Evolutionary conservation across 352 stramenopile species (phyloP).

Genomic region (Phytopythium helicoides): DNA sequence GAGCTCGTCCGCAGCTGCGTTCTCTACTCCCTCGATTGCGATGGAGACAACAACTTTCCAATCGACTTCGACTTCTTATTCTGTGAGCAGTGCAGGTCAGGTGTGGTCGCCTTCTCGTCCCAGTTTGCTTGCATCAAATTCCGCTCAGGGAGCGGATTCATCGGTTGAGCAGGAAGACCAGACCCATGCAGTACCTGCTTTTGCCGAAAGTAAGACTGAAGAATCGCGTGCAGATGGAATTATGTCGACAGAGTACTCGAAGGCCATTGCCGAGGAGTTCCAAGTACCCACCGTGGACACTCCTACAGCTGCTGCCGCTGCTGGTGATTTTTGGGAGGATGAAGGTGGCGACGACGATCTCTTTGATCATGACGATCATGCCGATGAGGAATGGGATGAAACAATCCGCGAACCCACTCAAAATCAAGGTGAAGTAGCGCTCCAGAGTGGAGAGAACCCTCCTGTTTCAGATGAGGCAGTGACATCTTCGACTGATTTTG

Average conservation of each 20-base stretch:
- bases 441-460: neutral
- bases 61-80: too few relatives aligned
- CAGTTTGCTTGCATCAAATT: neutral
- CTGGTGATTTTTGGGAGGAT: constrained; percentile 6
- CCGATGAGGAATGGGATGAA: constrained; percentile 7
- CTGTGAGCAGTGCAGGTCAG: neutral
- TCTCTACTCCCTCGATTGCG: neutral
- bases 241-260: too few relatives aligned
- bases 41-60: neutral
- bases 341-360: constrained; percentile 5
- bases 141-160: neutral
- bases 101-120: constrained; percentile 4
- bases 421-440: neutral
- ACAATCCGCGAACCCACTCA: neutral
- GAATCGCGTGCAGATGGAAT: neutral
- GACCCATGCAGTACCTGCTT: neutral
- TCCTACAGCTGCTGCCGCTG: neutral
- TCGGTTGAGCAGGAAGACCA: too few relatives aligned
- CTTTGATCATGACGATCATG: constrained; percentile 6
- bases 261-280: constrained; percentile 6
- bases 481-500: too few relatives aligned
- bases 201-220: constrained; percentile 6
- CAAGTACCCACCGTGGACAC: constrained; percentile 1
- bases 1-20: neutral
- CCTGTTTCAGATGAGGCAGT: too few relatives aligned